phyloP scores from a whole-genome alignment of 306 rosid genomes.

The Cicer pinnatifidum region DNA sequence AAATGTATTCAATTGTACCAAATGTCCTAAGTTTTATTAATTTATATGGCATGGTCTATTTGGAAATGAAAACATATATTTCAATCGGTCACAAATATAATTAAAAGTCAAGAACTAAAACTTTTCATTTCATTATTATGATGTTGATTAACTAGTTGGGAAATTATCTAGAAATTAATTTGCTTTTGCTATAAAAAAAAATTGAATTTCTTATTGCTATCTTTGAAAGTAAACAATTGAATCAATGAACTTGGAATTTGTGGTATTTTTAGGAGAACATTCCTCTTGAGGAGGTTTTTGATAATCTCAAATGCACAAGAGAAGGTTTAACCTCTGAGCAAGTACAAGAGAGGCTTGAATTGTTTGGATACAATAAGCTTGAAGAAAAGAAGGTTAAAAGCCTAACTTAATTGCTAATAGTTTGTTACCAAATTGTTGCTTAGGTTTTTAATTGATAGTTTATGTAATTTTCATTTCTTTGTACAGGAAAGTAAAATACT shows the following conservation, averaged over 20 bases:
- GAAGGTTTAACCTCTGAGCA: conserved; percentile 64
- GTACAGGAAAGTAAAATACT: conserved; percentile 66
- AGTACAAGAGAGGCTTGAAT: conserved; percentile 59
- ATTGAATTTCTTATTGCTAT: conserved; percentile 2
- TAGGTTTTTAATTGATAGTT: conserved; percentile 12
- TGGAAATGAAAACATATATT: conserved; percentile 1
- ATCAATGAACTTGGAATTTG: conserved; percentile 41
- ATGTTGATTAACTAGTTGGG: conserved; percentile 5
- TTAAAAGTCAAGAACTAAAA: too few relatives aligned
- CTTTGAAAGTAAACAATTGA: background rate
- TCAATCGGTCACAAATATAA: too few relatives aligned
- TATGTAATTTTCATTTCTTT: background rate
- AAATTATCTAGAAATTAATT: conserved; percentile 2
- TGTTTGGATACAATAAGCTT: conserved; percentile 76
- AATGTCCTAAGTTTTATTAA: background rate
- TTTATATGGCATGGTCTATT: background rate
- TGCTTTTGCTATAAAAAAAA: background rate
- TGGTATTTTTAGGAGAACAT: conserved; percentile 64
- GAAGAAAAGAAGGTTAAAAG: conserved; percentile 72
- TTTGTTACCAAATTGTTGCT: conserved; percentile 23
- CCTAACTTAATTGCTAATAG: conserved; percentile 13
- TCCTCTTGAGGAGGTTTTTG: conserved; percentile 71
- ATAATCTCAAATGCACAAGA: conserved; percentile 59
- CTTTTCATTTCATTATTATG: background rate
- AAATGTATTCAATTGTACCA: background rate